Percentiles rank a stretch among this genome's conserved stretches.
Evolutionary conservation across 2,329 filamentous ascomycete genomes (phyloP).

Genomic region (Aspergillus sergii): DNA sequence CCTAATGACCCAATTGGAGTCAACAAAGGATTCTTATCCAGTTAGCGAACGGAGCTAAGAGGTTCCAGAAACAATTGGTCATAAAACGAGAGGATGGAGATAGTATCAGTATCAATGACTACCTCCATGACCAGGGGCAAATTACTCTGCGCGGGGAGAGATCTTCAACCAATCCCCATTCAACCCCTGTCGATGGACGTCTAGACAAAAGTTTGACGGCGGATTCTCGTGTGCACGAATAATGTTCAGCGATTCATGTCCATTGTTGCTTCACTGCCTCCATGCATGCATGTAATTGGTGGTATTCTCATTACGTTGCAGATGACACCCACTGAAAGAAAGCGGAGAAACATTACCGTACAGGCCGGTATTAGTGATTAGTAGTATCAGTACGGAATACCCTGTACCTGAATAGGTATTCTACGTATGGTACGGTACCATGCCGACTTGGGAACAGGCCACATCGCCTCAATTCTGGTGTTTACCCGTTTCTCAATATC

Average conservation of each 20-base stretch:
- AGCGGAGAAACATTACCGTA: not conserved
- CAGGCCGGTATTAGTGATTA: not conserved
- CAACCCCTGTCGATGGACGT: constrained; percentile 7
- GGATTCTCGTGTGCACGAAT: constrained; percentile 9
- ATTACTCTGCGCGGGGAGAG: constrained; percentile 16
- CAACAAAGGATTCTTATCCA: not conserved
- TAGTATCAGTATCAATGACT: not conserved
- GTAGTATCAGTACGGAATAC: not conserved
- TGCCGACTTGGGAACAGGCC: constrained; percentile 10
- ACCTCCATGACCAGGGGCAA: not conserved
- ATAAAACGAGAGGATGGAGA: not conserved
- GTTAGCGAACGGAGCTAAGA: not conserved
- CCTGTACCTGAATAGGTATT: not conserved
- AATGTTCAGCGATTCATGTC: not conserved
- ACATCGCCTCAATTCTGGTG: constrained; percentile 8
- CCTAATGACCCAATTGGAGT: not conserved
- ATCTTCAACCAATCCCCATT: constrained; percentile 11
- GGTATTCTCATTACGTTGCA: not conserved
- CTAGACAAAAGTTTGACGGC: constrained; percentile 9
- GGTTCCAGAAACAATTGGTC: not conserved
- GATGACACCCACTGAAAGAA: not conserved
- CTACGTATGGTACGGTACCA: not conserved
- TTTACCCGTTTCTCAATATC: not conserved
- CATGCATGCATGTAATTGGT: constrained; percentile 4
- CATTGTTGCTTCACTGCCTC: not conserved